Evolutionary conservation across 768 basidiomycete genomes (phyloP).

Genomic region (Auriculariales sp.): DNA sequence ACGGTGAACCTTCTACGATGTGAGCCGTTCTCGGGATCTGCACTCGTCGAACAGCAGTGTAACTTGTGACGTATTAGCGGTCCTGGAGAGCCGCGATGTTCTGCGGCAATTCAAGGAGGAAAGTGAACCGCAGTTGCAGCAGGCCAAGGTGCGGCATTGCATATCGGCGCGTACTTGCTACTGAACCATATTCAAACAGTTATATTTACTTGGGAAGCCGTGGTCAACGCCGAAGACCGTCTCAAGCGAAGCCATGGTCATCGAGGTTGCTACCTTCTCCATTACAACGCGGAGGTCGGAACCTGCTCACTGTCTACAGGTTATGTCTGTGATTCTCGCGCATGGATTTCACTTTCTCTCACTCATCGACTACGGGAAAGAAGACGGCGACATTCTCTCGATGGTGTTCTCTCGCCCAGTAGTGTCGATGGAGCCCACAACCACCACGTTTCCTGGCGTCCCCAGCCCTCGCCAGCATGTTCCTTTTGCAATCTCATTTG

Average conservation of each 20-base stretch:
- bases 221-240: no score
- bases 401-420: conserved; percentile 52
- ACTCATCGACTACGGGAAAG: conserved; percentile 62
- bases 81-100: background rate
- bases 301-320: conserved; percentile 56
- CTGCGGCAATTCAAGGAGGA: conserved; percentile 1
- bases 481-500: conserved; percentile 63
- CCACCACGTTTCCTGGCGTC: conserved; percentile 21
- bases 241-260: conserved; percentile 65
- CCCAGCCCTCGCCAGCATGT: conserved; percentile 24
- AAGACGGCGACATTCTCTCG: conserved; percentile 56
- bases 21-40: conserved; percentile 33
- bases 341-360: conserved; percentile 52
- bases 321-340: conserved; percentile 46
- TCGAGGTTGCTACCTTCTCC: conserved; percentile 37
- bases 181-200: no score
- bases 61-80: conserved; percentile 21
- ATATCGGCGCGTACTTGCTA: no score
- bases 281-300: no score
- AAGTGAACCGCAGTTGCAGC: background rate
- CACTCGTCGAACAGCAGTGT: conserved; percentile 16
- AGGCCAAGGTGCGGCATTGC: background rate
- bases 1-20: conserved; percentile 39
- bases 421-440: conserved; percentile 13
- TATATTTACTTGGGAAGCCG: no score